phyloP scores from a whole-genome alignment of 805 yeast species.

The Ogataea corticis region DNA sequence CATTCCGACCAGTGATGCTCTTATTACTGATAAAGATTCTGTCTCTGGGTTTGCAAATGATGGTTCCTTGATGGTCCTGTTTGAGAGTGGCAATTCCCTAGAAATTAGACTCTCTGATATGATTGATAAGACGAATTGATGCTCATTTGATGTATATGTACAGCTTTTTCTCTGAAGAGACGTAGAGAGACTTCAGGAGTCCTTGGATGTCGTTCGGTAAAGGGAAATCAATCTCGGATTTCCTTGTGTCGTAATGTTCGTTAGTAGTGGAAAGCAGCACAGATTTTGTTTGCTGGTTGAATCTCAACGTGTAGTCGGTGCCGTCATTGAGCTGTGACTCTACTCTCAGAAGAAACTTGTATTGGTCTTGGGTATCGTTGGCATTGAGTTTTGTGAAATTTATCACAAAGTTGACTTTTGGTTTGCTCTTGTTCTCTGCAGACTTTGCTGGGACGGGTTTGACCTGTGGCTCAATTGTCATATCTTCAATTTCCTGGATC shows the following conservation, averaged over 20 bases:
- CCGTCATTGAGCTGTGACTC: conserved; percentile 32
- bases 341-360: conserved; percentile 20
- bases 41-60: too few relatives aligned
- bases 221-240: conserved; percentile 31
- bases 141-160: conserved; percentile 15
- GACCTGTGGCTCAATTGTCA: background rate
- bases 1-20: too few relatives aligned
- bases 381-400: conserved; percentile 29
- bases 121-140: background rate
- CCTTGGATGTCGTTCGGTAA: conserved; percentile 12
- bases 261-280: conserved; percentile 36
- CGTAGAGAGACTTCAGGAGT: conserved; percentile 6
- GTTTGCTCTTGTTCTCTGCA: conserved; percentile 1
- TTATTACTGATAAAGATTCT: too few relatives aligned
- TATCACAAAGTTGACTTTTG: conserved; percentile 19
- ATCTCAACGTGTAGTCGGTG: conserved; percentile 35
- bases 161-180: conserved; percentile 6
- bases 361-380: conserved; percentile 17
- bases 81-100: too few relatives aligned
- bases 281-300: conserved; percentile 30
- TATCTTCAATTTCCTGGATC: conserved; percentile 50
- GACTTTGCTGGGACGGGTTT: too few relatives aligned
- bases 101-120: background rate
- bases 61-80: too few relatives aligned
- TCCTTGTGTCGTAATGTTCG: conserved; percentile 22